Base-by-base conservation (phyloP, 306 rosid species). In the Castanospermum australe region DNA sequence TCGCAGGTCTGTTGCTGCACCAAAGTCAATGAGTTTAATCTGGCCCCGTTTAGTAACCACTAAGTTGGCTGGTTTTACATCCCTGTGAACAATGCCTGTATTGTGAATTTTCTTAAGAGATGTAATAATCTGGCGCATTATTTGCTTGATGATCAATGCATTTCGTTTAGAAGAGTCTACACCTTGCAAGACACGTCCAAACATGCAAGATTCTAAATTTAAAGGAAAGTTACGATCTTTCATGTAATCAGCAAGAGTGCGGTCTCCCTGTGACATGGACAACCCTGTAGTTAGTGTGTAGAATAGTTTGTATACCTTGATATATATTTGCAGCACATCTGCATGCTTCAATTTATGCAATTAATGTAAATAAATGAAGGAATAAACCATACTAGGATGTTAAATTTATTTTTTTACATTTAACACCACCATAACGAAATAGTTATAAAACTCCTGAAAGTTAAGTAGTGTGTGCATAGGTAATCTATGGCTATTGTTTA, bases 41-140 rank as follows among this genome's bases (percentile, higher is more conserved):
- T 84, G 79, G 52, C 99, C 97, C 63, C 57, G 76, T 75, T 84
- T 89, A 1, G 97, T 95, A 65, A 95, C 99, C 39, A 95, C 99
- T 67, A 95, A 70, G 82, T 95, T 95, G 68, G 90, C 93, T 65
- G 99, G 98, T 88, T 95, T 95, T 78, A 91, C 87, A 79, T 94
- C 99, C 70, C 99, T 86, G 76, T 94, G 99, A 72, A 95, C 99
- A 59, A 95, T 93, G 79, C 98, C 99, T 0, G 96, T 95, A 85
- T 85, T 76, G 32, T 95, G 99, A 77, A 95, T 89, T 90, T 95
- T 95, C 91, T 92, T 91, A 9, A 95, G 89, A 25, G 93, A 91
- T 6, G 89, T 88, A 60, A 93, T 81, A 77, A 93, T 90, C 82
- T 95, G 98, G 54, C 99, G 97, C 91, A 95, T 86, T 70, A 93